A percentile compares a stretch with the other conserved stretches of the same genome.
Evolutionary conservation across 1,139 yeast species (phyloP).

Genomic region (Diutina pseudorugosa): DNA sequence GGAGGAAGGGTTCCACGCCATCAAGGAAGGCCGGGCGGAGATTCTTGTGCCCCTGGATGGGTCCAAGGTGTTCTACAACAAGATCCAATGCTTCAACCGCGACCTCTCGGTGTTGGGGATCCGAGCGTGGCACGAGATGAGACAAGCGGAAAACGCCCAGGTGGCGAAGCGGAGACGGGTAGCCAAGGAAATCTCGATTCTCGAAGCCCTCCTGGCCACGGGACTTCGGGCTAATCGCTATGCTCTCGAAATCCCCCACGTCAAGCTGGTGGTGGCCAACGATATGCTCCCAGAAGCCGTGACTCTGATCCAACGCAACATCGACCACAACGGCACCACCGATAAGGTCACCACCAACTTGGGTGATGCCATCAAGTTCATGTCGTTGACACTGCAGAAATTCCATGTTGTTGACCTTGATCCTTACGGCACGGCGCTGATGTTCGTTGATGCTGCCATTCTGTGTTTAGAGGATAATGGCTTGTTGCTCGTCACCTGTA

Average conservation of each 20-base stretch:
- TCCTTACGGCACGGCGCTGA: constrained; percentile 96
- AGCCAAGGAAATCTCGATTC: constrained; percentile 31
- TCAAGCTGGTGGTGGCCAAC: constrained; percentile 68
- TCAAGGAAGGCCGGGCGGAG: constrained; percentile 73
- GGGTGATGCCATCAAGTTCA: constrained; percentile 81
- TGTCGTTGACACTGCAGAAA: constrained; percentile 40
- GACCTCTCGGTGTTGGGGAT: constrained; percentile 81
- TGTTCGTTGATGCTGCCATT: constrained; percentile 84
- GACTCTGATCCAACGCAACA: constrained; percentile 61
- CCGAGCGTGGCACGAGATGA: constrained; percentile 48
- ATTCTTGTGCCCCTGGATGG: constrained; percentile 59
- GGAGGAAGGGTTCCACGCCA: constrained; percentile 23
- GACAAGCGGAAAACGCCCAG: background rate
- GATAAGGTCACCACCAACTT: constrained; percentile 47
- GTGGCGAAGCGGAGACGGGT: constrained; percentile 1
- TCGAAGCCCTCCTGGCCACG: constrained; percentile 91
- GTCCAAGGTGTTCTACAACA: constrained; percentile 85
- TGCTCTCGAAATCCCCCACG: constrained; percentile 77
- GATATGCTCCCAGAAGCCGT: constrained; percentile 84
- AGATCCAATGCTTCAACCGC: constrained; percentile 91
- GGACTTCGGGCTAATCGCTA: constrained; percentile 91
- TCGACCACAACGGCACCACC: constrained; percentile 48
- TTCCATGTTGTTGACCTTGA: constrained; percentile 88
- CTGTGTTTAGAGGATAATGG: constrained; percentile 78
- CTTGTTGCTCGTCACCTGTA: constrained; percentile 77